Evolutionary conservation across 805 yeast species (phyloP).

Genomic region (Jamesozyma jinghongensis): DNA sequence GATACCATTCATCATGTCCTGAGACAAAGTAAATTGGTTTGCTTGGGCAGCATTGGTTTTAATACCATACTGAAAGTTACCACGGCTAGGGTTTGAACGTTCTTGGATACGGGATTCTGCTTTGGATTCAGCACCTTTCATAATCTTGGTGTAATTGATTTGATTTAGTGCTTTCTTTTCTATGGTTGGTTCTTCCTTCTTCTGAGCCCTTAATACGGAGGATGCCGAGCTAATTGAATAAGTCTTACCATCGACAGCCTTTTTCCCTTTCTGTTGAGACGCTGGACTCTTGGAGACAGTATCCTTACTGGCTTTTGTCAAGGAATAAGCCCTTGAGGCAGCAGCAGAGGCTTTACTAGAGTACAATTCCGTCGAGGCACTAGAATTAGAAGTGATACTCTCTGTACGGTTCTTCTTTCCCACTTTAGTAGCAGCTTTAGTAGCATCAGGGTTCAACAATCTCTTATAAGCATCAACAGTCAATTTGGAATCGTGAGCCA

Average conservation of each 20-base stretch:
- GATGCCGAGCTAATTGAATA: conserved; percentile 15
- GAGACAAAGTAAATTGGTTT: conserved; percentile 13
- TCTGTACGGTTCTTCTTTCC: not conserved
- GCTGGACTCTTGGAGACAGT: not conserved
- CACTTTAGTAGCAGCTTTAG: conserved; percentile 25
- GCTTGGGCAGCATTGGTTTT: conserved; percentile 16
- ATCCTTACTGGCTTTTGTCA: conserved; percentile 5
- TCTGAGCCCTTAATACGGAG: conserved; percentile 6
- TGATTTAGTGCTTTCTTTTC: conserved; percentile 3
- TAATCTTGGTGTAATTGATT: conserved; percentile 19
- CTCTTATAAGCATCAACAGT: conserved; percentile 57
- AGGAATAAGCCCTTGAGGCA: conserved; percentile 27
- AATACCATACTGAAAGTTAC: conserved; percentile 16
- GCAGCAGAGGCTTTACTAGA: conserved; percentile 12
- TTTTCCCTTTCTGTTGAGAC: not conserved
- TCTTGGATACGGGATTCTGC: conserved; percentile 23
- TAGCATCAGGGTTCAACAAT: conserved; percentile 27
- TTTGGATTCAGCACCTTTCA: conserved; percentile 24
- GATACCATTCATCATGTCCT: conserved; percentile 16
- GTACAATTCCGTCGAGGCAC: conserved; percentile 1
- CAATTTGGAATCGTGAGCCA: conserved; percentile 60
- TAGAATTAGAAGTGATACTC: not conserved
- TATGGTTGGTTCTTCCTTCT: not conserved
- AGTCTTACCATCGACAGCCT: conserved; percentile 3
- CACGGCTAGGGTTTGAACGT: conserved; percentile 15